Base-by-base conservation (phyloP, 2,329 filamentous ascomycete species). In the Zalaria obscura region DNA sequence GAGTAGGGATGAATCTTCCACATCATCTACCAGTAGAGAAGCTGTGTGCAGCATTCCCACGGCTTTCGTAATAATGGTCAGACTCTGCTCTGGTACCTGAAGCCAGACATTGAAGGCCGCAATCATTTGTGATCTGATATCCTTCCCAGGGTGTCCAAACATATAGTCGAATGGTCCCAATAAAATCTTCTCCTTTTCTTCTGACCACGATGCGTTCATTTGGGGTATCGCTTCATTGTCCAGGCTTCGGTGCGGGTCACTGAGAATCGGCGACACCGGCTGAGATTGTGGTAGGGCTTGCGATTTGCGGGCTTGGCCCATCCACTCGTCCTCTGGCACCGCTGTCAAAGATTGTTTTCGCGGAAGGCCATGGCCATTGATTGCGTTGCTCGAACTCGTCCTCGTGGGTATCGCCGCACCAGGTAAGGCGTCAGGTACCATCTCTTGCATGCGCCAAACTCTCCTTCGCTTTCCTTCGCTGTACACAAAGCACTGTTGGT, bases 21-120 rank as follows among this genome's bases (percentile, higher is more conserved):
- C 85, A 59, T 93, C 87, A 62, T 93, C 86, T 43, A 93, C 76
- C 58, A 93, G 74, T 42, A 93, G 67, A 3, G 83, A 88, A 3
- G 85, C 79, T 33, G 85, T 89, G 62, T 93, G 85, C 37, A 93
- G 71, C 83, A 89, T 89, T 51, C 80, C 81, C 7, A 93, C 76
- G 3, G 87, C 83, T 46, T 75, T 76, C 27, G 80, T 88, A 53
- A 93, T 89, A 45, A 87, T 69, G 35, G 75, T 73, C 43, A 93
- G 69, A 50, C 75, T 77, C 45, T 76, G 71, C 5, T 70, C 58
- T 0, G 85, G 84, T 18, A 93, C 83, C 42, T 82, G 70, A 10
- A 93, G 67, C 79, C 81, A 88, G 40, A 72, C 71, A 56, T 93
- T 86, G 68, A 93, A 93, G 35, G 84, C 80, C 35, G 71, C 73